phyloP scores from a whole-genome alignment of 805 yeast species.

The Millerozyma miso region DNA sequence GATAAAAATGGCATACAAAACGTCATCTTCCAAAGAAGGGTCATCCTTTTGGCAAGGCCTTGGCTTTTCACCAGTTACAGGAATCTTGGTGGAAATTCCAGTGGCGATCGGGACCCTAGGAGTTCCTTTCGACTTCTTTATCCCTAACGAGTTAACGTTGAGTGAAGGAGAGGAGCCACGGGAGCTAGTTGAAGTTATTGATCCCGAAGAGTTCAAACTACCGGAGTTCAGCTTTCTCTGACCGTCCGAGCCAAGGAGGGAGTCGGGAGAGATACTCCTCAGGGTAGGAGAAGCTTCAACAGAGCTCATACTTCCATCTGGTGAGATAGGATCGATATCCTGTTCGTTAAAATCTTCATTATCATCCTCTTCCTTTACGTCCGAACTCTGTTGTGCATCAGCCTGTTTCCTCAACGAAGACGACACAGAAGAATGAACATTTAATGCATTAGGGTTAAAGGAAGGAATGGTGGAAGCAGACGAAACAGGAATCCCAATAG shows the following conservation, averaged over 20 bases:
- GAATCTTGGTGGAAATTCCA: slow-evolving; percentile 74
- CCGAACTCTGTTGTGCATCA: slow-evolving; percentile 10
- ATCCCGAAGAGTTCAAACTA: slow-evolving; percentile 5
- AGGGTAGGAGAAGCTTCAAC: slow-evolving; percentile 31
- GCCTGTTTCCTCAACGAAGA: slow-evolving; percentile 7
- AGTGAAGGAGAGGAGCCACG: slow-evolving; percentile 31
- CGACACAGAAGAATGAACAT: slow-evolving; percentile 11
- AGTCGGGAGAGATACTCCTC: slow-evolving; percentile 42
- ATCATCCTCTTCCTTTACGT: slow-evolving; percentile 8
- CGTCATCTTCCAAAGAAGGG: slow-evolving; percentile 67
- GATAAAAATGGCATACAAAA: slow-evolving; percentile 67
- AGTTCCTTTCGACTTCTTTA: slow-evolving; percentile 33
- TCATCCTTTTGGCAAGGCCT: slow-evolving; percentile 61
- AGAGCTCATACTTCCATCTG: slow-evolving; percentile 25
- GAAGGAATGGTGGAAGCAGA: slow-evolving; percentile 45
- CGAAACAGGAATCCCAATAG: slow-evolving; percentile 49
- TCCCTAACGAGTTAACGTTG: slow-evolving; percentile 8
- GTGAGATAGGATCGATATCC: slow-evolving; percentile 19
- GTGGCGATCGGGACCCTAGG: slow-evolving; percentile 56
- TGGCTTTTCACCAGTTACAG: slow-evolving; percentile 71
- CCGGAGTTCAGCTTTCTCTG: slow-evolving; percentile 6
- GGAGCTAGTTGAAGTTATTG: slow-evolving; percentile 21
- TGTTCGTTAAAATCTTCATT: slow-evolving; percentile 11
- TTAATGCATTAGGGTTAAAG: slow-evolving; percentile 29
- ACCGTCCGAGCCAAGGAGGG: slow-evolving; percentile 30